A percentile compares a stretch with the other conserved stretches of the same genome.
These are phyloP conservation scores for Leccinum rimulosum DNA, from an alignment of 768 basidiomycete species.

Conservation along the genomic window DNA sequence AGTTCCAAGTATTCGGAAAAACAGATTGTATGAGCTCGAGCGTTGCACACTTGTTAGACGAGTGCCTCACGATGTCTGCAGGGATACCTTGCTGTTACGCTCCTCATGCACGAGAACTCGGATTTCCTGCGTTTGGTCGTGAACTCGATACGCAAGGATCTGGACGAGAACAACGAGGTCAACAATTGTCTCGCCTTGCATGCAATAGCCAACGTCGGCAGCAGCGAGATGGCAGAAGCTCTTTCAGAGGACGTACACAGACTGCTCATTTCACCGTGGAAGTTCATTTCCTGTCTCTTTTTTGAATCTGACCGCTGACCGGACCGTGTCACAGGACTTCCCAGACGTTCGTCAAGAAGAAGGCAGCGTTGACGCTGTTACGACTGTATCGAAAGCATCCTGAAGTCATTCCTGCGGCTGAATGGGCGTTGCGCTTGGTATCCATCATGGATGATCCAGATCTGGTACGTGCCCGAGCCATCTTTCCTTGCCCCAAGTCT, in stretches of 20 bases:
- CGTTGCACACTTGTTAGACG: not conserved
- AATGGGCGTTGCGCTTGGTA: slow-evolving; percentile 95
- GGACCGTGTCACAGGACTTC: slow-evolving; percentile 64
- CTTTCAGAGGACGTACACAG: slow-evolving; percentile 92
- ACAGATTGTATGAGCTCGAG: slow-evolving; percentile 77
- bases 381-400: slow-evolving; percentile 95
- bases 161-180: slow-evolving; percentile 92
- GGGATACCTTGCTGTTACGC: slow-evolving; percentile 97
- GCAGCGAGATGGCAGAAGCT: slow-evolving; percentile 98
- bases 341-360: slow-evolving; percentile 95
- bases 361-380: slow-evolving; percentile 91
- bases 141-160: slow-evolving; percentile 96
- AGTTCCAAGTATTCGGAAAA: slow-evolving; percentile 97
- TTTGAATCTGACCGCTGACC: slow-evolving; percentile 14
- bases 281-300: slow-evolving; percentile 19
- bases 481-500: not conserved
- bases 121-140: slow-evolving; percentile 95
- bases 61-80: slow-evolving; percentile 32
- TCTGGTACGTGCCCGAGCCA: slow-evolving; percentile 48
- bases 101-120: slow-evolving; percentile 98
- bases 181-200: slow-evolving; percentile 96
- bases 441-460: slow-evolving; percentile 95
- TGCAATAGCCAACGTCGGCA: slow-evolving; percentile 97
- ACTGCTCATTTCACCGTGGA: slow-evolving; percentile 89
- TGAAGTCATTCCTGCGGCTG: slow-evolving; percentile 86